These are phyloP conservation scores for Botrytis medusae DNA, from an alignment of 2,329 filamentous ascomycete species.

Conservation along the genomic window DNA sequence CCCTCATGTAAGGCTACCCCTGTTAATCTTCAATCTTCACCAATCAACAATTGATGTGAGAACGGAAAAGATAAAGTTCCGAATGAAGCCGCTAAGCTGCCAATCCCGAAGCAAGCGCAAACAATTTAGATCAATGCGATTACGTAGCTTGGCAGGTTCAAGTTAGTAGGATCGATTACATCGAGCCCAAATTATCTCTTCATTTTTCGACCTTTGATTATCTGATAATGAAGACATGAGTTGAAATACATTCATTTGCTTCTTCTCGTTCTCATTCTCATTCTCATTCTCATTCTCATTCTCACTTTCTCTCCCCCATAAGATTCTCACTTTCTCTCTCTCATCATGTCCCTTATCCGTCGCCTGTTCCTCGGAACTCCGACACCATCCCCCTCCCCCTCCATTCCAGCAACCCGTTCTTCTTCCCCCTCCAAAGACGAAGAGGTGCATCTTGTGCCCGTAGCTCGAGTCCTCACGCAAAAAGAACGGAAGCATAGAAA, in stretches of 20 bases:
- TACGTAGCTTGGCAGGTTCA: slow-evolving; percentile 12
- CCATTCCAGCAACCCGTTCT: slow-evolving; percentile 24
- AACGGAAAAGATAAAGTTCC: not conserved
- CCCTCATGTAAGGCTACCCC: not conserved
- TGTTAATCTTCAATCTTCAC: not conserved
- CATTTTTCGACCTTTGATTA: not conserved
- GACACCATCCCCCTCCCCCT: slow-evolving; percentile 28
- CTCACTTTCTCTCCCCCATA: not conserved
- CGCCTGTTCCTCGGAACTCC: slow-evolving; percentile 8
- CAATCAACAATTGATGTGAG: not conserved
- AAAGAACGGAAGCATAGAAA: slow-evolving; percentile 41
- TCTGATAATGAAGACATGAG: not conserved
- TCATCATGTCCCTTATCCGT: slow-evolving; percentile 11
- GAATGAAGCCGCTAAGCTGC: not conserved
- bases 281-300: not conserved
- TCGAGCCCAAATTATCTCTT: not conserved
- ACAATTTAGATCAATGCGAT: not conserved
- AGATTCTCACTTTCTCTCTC: not conserved
- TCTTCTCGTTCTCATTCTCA: not conserved
- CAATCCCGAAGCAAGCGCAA: not conserved
- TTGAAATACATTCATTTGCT: not conserved
- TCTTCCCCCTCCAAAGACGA: slow-evolving; percentile 37
- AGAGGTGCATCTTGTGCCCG: slow-evolving; percentile 53
- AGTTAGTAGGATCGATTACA: not conserved
- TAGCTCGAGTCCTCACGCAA: slow-evolving; percentile 45